phyloP scores from a whole-genome alignment of 768 basidiomycete genomes.

The Tylopilus rubrobrunneus region DNA sequence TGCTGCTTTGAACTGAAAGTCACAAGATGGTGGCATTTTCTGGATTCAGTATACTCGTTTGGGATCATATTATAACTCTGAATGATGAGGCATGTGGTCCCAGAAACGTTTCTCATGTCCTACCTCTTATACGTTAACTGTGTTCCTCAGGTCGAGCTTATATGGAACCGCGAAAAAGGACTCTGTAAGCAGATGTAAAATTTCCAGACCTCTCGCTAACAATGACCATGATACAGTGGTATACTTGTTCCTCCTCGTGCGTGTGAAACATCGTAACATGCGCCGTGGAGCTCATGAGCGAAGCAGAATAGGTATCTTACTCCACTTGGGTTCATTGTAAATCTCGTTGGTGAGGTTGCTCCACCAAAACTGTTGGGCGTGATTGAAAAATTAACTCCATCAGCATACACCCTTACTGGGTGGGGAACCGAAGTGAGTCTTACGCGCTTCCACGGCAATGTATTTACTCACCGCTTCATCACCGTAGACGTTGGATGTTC shows the following conservation, averaged over 20 bases:
- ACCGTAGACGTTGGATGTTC: slow-evolving; percentile 10
- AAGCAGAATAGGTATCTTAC: slow-evolving; percentile 61
- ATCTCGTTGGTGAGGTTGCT: slow-evolving; percentile 35
- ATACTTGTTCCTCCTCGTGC: slow-evolving; percentile 37
- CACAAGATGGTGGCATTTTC: slow-evolving; percentile 49
- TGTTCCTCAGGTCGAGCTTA: slow-evolving; percentile 29
- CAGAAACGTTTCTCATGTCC: not conserved
- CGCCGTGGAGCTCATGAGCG: not conserved
- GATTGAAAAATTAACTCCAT: not conserved
- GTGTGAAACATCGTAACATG: slow-evolving; percentile 1
- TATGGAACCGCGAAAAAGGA: slow-evolving; percentile 37
- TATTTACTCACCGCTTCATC: not conserved
- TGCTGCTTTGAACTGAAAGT: not conserved
- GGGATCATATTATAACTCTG: slow-evolving; percentile 41
- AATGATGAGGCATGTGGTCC: slow-evolving; percentile 31
- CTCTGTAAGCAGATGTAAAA: slow-evolving; percentile 25
- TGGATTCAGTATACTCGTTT: slow-evolving; percentile 48
- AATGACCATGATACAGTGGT: slow-evolving; percentile 19
- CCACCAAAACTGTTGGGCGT: not conserved
- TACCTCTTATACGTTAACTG: not conserved
- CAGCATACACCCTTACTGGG: slow-evolving; percentile 15
- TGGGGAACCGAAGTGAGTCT: slow-evolving; percentile 15
- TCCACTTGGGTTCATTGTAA: slow-evolving; percentile 58
- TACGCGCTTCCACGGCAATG: not conserved
- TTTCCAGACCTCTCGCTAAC: not conserved